Evolutionary conservation across 2,329 filamentous ascomycete species (phyloP).

Genomic region (Verticillium alfalfae): DNA sequence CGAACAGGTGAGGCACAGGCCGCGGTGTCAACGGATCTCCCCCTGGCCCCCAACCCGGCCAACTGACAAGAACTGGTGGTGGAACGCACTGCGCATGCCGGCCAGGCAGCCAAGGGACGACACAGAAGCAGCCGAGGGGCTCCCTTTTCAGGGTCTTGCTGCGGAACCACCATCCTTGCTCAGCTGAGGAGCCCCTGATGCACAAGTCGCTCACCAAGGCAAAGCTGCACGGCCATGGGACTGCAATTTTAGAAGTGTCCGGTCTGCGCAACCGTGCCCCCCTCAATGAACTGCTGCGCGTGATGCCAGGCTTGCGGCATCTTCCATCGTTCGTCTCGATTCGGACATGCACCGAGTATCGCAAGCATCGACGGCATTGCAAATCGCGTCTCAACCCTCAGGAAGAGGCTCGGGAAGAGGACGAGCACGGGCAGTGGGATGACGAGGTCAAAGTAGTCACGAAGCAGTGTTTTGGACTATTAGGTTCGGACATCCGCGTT

Average conservation of each 20-base stretch:
- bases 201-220: neutral
- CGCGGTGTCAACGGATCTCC: too few relatives aligned
- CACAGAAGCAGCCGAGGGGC: neutral
- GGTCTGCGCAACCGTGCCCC: neutral
- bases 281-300: neutral
- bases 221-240: neutral
- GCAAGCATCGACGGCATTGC: neutral
- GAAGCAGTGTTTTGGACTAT: neutral
- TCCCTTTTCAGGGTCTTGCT: neutral
- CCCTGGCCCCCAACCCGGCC: neutral
- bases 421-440: neutral
- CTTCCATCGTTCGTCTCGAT: neutral
- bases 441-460: neutral
- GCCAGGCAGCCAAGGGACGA: neutral
- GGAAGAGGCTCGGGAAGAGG: neutral
- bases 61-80: neutral
- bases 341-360: neutral
- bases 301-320: neutral
- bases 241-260: neutral
- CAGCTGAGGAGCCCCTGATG: neutral
- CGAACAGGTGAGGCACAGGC: neutral
- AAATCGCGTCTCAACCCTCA: neutral
- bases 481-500: neutral
- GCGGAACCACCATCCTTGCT: neutral
- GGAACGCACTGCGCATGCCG: neutral